Base-by-base conservation (phyloP, 2,329 filamentous ascomycete species). In the Corniculantispora saksenae region DNA sequence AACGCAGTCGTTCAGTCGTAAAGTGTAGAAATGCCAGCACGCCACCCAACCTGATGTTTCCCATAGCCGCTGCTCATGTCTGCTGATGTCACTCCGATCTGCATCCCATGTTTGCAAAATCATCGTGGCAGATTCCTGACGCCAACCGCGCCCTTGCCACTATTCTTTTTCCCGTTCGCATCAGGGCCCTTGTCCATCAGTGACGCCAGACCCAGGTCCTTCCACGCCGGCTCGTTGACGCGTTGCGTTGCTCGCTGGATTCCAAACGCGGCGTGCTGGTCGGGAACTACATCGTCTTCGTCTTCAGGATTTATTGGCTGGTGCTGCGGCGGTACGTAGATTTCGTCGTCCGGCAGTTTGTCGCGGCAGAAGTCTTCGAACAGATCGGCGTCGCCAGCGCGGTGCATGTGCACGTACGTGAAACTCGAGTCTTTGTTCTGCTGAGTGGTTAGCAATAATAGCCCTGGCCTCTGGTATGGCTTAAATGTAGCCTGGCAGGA, bases 261-360 rank as follows among this genome's bases (percentile, higher is more conserved):
- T 47, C 92, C 92, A 75, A 95, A 95, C 0, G 92, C 92, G 15
- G 92, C 92, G 74, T 95, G 92, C 79, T 95, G 92, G 76, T 95
- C 91, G 0, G 92, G 92, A 5, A 95, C 92, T 4, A 95, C 90
- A 73, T 95, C 92, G 73, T 95, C 92, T 78, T 95, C 91, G 75
- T 95, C 92, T 77, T 95, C 92, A 0, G 92, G 92, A 75, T 95
- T 94, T 73, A 93, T 84, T 48, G 92, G 92, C 75, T 93, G 91
- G 74, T 93, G 87, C 67, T 92, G 87, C 9, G 88, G 87, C 40
- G 90, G 87, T n/a, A 96, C 90, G 76, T 91, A 91, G 74, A 95
- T 91, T 64, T 94, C 91, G 78, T 95, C 92, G 67, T 84, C 81
- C n/a, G 89, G 88, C 53, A 91, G 84, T 72, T 83, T 85, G 79